Conservation (phyloP, 305 asterid species). For the Rubia tinctorum region DNA sequence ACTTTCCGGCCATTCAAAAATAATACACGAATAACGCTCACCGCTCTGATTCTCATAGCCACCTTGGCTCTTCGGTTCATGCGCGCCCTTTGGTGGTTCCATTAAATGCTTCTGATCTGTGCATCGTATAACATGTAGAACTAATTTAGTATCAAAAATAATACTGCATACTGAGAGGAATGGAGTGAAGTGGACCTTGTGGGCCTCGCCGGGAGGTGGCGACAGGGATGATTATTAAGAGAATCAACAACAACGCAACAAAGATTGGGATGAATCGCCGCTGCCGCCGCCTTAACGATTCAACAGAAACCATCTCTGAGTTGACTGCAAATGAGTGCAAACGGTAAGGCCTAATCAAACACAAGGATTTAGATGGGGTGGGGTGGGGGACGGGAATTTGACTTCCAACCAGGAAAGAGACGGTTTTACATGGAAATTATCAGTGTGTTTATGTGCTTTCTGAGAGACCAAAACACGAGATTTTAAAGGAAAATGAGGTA, state of each 20-base stretch:
- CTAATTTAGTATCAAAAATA: neutral
- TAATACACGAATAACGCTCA: slow-evolving; percentile 7
- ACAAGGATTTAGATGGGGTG: neutral
- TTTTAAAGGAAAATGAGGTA: neutral
- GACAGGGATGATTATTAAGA: slow-evolving; percentile 33
- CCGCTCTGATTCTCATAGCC: slow-evolving; percentile 15
- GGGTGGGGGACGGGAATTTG: neutral
- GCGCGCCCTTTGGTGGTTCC: neutral
- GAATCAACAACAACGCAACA: slow-evolving; percentile 24
- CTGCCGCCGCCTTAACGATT: slow-evolving; percentile 22
- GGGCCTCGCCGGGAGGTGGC: slow-evolving; percentile 9
- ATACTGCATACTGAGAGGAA: neutral
- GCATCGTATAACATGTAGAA: neutral
- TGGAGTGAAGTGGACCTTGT: slow-evolving; percentile 28
- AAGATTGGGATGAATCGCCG: slow-evolving; percentile 15
- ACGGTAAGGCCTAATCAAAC: neutral
- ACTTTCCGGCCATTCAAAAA: neutral
- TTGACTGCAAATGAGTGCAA: neutral
- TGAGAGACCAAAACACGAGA: neutral
- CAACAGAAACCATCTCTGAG: neutral
- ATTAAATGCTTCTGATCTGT: slow-evolving; percentile 15
- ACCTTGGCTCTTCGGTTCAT: slow-evolving; percentile 14
- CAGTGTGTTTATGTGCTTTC: neutral
- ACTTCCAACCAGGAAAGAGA: neutral
- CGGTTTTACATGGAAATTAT: too few species aligned